Evolutionary conservation across 2,329 filamentous ascomycete genomes (phyloP), one percentile per base, ranked within the genome.

Genomic region (Pseudogymnoascus destructans): DNA sequence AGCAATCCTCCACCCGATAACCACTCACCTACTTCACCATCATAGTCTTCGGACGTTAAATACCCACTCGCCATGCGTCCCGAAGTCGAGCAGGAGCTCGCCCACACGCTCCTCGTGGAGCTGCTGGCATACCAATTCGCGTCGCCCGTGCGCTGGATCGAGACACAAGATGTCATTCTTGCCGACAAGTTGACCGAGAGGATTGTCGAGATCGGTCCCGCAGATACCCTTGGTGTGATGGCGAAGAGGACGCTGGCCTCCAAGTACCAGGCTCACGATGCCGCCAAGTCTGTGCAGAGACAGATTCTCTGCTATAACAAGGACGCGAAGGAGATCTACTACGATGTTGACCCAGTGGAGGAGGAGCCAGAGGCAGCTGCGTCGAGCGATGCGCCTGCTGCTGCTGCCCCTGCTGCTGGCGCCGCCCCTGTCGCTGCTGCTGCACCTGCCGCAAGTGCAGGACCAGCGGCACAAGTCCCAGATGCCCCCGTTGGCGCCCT

Each of bases 281-380:
- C 93, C 59, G 93, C 93, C 62, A 92, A 92, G 69, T 96, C 92
- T 6, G 86, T 97, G 42, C 91, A 96, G 75, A 84, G 93, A 71
- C 92, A 97, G 73, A 96, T 98, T 71, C 82, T 98, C 59, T 97
- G 93, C 79, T 98, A 97, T 78, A 97, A 95, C 79, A 98, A 98
- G 74, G 93, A 98, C 70, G 87, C 90, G 59, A 97, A 96, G 73
- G 93, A 98, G 73, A 98, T 98, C 64, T 98, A 98, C 78, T 98
- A 98, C 74, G 92, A 96, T 70, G 91, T 95, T 46, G 93, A 98
- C 69, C 93, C 93, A 0, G 78, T 95, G 27, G 89, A 95, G 68
- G 93, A 98, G 59, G 93, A 97, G 73, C 80, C 86, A 52, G 86
- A 86, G 68, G 76, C 84, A 62, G 70, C 79, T 57, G 70, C 76